A percentile compares a stretch with the other conserved stretches of the same genome.
Evolutionary conservation across 2,329 filamentous ascomycete species (phyloP).

Genomic region (Ophiostoma sp.): DNA sequence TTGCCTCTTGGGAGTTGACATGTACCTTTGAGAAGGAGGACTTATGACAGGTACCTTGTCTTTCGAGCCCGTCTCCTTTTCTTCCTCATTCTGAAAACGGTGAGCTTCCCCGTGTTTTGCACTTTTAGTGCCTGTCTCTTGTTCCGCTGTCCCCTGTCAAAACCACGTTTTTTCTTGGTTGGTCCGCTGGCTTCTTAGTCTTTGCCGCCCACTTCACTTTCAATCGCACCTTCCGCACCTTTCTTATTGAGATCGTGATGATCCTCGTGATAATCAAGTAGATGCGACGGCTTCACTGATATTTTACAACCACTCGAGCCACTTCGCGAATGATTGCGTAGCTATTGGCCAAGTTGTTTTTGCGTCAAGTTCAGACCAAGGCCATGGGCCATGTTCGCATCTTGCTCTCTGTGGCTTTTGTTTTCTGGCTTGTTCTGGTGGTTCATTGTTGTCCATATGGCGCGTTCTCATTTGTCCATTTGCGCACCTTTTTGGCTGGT

Average conservation of each 20-base stretch:
- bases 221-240: neutral
- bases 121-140: neutral
- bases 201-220: neutral
- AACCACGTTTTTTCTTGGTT: constrained; percentile 9
- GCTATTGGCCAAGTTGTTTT: neutral
- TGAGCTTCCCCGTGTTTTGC: constrained; percentile 7
- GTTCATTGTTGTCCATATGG: constrained; percentile 4
- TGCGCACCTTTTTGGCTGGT: neutral
- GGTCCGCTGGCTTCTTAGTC: neutral
- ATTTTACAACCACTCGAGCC: no score
- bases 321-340: neutral
- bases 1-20: neutral
- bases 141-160: constrained; percentile 6
- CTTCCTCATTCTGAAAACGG: constrained; percentile 5
- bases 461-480: constrained; percentile 8
- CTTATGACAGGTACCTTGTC: neutral
- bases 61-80: no score
- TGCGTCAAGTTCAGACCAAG: neutral
- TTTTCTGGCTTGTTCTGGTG: neutral
- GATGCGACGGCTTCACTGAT: no score
- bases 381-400: neutral
- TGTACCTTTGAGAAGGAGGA: neutral
- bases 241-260: neutral
- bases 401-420: neutral
- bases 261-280: neutral